phyloP scores from a whole-genome alignment of 768 basidiomycete genomes.

The Macrolepiota fuliginosa region DNA sequence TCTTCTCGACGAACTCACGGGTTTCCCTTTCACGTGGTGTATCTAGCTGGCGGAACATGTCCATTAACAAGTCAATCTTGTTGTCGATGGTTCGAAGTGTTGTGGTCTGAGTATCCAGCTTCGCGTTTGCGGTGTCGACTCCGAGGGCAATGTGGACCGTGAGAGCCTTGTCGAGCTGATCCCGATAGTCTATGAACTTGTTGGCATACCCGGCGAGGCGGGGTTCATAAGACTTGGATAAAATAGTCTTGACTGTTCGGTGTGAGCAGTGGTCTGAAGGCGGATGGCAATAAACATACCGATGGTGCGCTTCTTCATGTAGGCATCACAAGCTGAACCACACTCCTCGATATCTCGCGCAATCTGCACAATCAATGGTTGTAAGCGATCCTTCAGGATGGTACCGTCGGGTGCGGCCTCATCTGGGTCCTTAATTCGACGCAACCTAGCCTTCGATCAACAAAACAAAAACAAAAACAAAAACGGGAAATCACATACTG shows the following conservation, averaged over 20 bases:
- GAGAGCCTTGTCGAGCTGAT: conserved; percentile 35
- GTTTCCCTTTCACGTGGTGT: conserved; percentile 38
- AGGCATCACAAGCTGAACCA: conserved; percentile 43
- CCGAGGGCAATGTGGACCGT: conserved; percentile 35
- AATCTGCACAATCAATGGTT: conserved; percentile 24
- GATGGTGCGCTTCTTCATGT: conserved; percentile 40
- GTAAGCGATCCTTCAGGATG: conserved; percentile 27
- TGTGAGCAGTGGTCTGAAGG: not conserved
- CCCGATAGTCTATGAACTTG: conserved; percentile 31
- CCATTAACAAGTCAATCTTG: conserved; percentile 29
- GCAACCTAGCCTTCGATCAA: conserved; percentile 21
- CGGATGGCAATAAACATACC: conserved; percentile 21
- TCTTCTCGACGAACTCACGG: conserved; percentile 31
- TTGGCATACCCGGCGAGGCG: conserved; percentile 31
- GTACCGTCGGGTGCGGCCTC: conserved; percentile 29
- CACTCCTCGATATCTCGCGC: conserved; percentile 40
- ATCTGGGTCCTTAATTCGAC: conserved; percentile 22
- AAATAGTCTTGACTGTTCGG: conserved; percentile 31
- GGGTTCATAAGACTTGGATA: conserved; percentile 33
- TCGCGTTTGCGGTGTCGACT: conserved; percentile 32
- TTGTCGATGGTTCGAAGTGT: conserved; percentile 22
- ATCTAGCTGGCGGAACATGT: conserved; percentile 35
- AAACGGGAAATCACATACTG: conserved; percentile 31
- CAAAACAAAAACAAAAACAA: no score
- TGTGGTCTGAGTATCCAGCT: conserved; percentile 22